phyloP scores from a whole-genome alignment of 1,284 basidiomycete species.

The Puccinia brachypodii region DNA sequence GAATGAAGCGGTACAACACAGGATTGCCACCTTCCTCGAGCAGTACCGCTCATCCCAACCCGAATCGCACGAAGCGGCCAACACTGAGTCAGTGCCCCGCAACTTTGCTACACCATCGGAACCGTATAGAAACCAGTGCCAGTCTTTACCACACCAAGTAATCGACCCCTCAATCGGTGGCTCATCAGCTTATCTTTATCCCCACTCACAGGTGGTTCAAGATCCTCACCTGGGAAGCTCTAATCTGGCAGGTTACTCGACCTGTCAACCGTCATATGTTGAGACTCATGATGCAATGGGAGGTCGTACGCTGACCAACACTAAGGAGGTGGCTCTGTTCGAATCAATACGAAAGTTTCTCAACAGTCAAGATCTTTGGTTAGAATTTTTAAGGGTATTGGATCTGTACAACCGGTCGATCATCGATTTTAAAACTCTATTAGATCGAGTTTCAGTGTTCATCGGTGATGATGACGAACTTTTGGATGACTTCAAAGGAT shows the following conservation, averaged over 20 bases:
- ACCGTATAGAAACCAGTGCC: background rate
- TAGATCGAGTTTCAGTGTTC: constrained; percentile 47
- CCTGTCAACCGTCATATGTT: constrained; percentile 33
- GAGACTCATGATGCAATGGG: constrained; percentile 47
- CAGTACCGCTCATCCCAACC: constrained; percentile 28
- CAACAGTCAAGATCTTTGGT: constrained; percentile 53
- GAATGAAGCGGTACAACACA: constrained; percentile 26
- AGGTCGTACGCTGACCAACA: constrained; percentile 44
- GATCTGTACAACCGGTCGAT: constrained; percentile 57
- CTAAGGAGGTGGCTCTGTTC: constrained; percentile 40
- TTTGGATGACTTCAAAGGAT: constrained; percentile 46
- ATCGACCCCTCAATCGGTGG: constrained; percentile 28
- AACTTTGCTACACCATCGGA: background rate
- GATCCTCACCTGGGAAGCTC: constrained; percentile 25
- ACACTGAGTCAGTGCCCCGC: background rate
- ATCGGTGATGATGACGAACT: constrained; percentile 47
- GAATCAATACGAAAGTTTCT: constrained; percentile 38
- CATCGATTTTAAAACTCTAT: constrained; percentile 47
- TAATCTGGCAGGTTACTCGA: constrained; percentile 8
- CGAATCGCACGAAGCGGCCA: background rate
- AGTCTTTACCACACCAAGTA: constrained; percentile 1
- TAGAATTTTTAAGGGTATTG: constrained; percentile 58
- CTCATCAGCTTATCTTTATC: constrained; percentile 11
- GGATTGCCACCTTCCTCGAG: constrained; percentile 25
- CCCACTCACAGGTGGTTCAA: constrained; percentile 16